phyloP scores from a whole-genome alignment of 805 yeast species.

The Lipomyces spencermartinsiae region DNA sequence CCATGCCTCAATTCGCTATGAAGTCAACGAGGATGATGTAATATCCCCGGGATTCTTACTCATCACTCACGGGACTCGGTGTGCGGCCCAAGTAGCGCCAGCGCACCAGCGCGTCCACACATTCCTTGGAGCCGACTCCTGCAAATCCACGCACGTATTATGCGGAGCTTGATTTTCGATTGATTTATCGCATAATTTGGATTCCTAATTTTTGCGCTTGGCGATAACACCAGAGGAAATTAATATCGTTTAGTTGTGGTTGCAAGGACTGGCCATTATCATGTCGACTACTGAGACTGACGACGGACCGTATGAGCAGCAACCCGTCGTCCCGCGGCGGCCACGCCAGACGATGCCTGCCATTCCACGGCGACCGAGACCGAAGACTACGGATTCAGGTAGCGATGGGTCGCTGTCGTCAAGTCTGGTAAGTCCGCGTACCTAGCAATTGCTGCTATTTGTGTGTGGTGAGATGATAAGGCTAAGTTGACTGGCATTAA shows the following conservation, averaged over 20 bases:
- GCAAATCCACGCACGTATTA: background rate
- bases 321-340: conserved; percentile 11
- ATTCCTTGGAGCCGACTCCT: background rate
- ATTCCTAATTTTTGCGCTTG: background rate
- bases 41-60: conserved; percentile 1
- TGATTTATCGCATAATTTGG: background rate
- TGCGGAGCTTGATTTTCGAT: background rate
- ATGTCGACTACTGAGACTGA: background rate
- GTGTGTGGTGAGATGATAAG: background rate
- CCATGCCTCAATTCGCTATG: background rate
- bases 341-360: conserved; percentile 7
- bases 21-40: background rate
- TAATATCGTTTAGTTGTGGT: background rate
- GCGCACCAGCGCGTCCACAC: too few relatives aligned
- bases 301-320: background rate
- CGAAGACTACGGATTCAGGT: conserved; percentile 6
- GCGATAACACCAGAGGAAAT: background rate
- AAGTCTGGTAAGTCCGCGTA: background rate
- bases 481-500: background rate
- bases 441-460: too few relatives aligned
- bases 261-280: background rate
- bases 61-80: background rate
- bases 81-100: too few relatives aligned
- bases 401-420: conserved; percentile 1
- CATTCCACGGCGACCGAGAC: conserved; percentile 9